Percentiles rank a stretch among this genome's conserved stretches.
Conservation (phyloP, 257 asterid genomes). For the Ophiorrhiza pumila region DNA sequence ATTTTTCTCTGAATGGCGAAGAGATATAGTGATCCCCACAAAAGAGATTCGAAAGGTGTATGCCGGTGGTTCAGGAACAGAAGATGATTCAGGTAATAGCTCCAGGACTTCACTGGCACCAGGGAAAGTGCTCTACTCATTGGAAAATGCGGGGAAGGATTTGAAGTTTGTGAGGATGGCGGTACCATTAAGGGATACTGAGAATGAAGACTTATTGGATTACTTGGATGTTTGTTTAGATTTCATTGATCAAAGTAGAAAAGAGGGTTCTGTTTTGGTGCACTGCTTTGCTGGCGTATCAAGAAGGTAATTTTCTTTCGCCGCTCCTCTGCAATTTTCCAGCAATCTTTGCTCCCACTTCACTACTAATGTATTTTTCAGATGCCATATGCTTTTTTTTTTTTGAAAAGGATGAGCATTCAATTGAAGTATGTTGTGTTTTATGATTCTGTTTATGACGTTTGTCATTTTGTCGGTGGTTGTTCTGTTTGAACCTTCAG, state of each 20-base stretch:
- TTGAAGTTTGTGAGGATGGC: constrained; percentile 85
- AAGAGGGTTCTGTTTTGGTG: constrained; percentile 81
- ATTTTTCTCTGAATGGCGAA: constrained; percentile 93
- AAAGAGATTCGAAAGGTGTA: constrained; percentile 78
- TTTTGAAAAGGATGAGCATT: not conserved
- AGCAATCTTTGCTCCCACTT: constrained; percentile 8
- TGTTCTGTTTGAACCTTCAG: not conserved
- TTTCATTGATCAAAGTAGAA: constrained; percentile 80
- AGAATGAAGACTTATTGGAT: constrained; percentile 77
- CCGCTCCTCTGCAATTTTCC: constrained; percentile 7
- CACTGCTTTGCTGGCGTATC: constrained; percentile 99
- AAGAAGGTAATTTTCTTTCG: constrained; percentile 59
- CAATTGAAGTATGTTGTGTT: not conserved
- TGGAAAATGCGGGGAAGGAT: constrained; percentile 92
- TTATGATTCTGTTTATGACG: not conserved
- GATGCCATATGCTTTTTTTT: not conserved
- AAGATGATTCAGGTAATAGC: constrained; percentile 42
- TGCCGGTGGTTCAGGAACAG: constrained; percentile 52
- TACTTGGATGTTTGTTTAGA: constrained; percentile 85
- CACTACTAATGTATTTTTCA: not conserved
- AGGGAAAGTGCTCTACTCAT: constrained; percentile 64
- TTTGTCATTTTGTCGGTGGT: not conserved
- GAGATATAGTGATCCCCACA: constrained; percentile 52
- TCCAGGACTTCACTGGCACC: constrained; percentile 59
- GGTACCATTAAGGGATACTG: constrained; percentile 90